Conservation (phyloP, 805 yeast genomes). For the Ogataea minuta region DNA sequence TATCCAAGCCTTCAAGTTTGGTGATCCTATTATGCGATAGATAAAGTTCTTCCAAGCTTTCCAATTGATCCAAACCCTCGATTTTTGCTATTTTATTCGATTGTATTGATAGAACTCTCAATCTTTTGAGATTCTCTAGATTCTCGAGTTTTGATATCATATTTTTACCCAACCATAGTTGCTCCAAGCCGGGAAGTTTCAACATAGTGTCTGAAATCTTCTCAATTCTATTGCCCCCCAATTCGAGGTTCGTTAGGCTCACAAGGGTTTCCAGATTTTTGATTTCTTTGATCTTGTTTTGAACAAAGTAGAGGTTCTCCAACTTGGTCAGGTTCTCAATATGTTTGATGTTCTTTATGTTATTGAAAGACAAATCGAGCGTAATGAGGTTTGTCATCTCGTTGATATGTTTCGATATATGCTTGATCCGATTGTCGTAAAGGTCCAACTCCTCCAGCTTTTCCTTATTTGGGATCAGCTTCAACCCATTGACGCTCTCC, state of each 20-base stretch:
- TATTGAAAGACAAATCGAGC: slow-evolving; percentile 87
- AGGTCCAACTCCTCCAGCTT: slow-evolving; percentile 76
- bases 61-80: slow-evolving; percentile 75
- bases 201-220: slow-evolving; percentile 55
- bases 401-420: slow-evolving; percentile 69
- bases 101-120: slow-evolving; percentile 82
- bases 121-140: slow-evolving; percentile 53
- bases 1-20: slow-evolving; percentile 74
- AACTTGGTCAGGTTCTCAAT: slow-evolving; percentile 59
- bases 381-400: slow-evolving; percentile 53
- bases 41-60: slow-evolving; percentile 79
- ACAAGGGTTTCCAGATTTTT: slow-evolving; percentile 58
- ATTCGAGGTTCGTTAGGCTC: slow-evolving; percentile 67
- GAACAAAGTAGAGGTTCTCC: slow-evolving; percentile 78
- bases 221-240: slow-evolving; percentile 83
- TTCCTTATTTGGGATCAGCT: slow-evolving; percentile 48
- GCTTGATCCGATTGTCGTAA: slow-evolving; percentile 88
- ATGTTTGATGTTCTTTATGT: slow-evolving; percentile 81
- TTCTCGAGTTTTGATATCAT: slow-evolving; percentile 64
- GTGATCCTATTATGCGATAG: slow-evolving; percentile 79
- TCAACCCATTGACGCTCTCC: slow-evolving; percentile 69
- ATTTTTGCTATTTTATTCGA: slow-evolving; percentile 75
- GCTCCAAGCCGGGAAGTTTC: slow-evolving; percentile 54
- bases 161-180: slow-evolving; percentile 93
- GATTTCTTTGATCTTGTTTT: slow-evolving; percentile 76